A percentile compares a stretch with the other conserved stretches of the same genome.
Evolutionary conservation across 495 filamentous ascomycete genomes (phyloP).

Genomic region (Daldinia childiae): DNA sequence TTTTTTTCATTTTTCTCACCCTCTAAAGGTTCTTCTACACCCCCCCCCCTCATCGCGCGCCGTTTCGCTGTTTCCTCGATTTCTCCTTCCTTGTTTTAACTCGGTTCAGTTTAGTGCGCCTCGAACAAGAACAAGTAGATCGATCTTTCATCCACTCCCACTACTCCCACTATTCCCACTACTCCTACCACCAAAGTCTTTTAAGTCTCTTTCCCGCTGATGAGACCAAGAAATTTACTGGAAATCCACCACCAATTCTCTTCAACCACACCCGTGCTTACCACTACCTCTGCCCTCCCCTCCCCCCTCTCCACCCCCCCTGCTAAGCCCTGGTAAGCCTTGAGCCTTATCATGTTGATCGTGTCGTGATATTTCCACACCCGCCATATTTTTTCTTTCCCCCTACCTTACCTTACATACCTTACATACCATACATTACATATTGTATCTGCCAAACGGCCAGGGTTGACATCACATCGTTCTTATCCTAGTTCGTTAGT

Average conservation of each 20-base stretch:
- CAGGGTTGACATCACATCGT: constrained; percentile 49
- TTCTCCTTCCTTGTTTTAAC: constrained; percentile 34
- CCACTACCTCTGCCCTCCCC: constrained; percentile 1
- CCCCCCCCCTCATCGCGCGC: not conserved
- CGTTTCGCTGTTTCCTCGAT: constrained; percentile 22
- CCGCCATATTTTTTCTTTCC: constrained; percentile 26
- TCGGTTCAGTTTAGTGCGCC: constrained; percentile 41
- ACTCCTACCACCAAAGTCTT: constrained; percentile 1
- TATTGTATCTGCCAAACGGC: constrained; percentile 46
- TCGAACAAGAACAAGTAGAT: constrained; percentile 36
- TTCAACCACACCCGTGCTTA: constrained; percentile 44
- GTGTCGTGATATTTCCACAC: constrained; percentile 50
- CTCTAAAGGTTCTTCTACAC: not conserved
- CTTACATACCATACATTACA: constrained; percentile 3
- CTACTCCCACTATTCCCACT: constrained; percentile 1
- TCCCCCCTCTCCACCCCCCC: not conserved
- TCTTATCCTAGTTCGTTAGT: constrained; percentile 37
- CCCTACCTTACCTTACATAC: constrained; percentile 7
- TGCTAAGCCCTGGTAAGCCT: constrained; percentile 21
- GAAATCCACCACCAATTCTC: constrained; percentile 24
- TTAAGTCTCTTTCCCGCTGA: constrained; percentile 13
- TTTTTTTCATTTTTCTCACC: constrained; percentile 17
- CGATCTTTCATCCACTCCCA: constrained; percentile 34
- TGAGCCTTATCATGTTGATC: constrained; percentile 46
- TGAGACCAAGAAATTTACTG: constrained; percentile 22